Conservation (phyloP, 768 basidiomycete genomes). For the Candolleomyces efflorescens region DNA sequence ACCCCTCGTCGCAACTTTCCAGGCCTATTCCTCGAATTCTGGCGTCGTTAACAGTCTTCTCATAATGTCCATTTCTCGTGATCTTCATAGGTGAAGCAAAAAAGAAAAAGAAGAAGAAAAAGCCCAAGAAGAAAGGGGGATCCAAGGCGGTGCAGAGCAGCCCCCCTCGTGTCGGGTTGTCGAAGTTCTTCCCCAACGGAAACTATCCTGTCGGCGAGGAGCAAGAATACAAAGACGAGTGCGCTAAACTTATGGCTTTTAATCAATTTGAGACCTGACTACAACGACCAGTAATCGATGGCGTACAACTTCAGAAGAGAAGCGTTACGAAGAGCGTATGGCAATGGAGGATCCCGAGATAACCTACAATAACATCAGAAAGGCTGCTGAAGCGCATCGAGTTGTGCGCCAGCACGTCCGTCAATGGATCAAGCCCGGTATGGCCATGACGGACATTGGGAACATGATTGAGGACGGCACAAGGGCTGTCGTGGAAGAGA, state of each 20-base stretch:
- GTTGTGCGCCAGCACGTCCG: constrained; percentile 83
- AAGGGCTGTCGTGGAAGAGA: constrained; percentile 87
- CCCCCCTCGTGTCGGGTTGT: constrained; percentile 85
- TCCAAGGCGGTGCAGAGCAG: constrained; percentile 83
- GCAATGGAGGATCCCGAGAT: constrained; percentile 75
- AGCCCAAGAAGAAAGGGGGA: constrained; percentile 75
- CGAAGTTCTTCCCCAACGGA: constrained; percentile 85
- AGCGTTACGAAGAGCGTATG: constrained; percentile 74
- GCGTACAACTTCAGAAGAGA: constrained; percentile 89
- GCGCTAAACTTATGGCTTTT: constrained; percentile 25
- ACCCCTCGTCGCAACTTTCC: too few species aligned
- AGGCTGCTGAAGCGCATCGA: constrained; percentile 94
- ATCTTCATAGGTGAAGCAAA: constrained; percentile 44
- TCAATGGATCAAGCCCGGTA: constrained; percentile 83
- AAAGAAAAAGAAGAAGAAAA: constrained; percentile 95
- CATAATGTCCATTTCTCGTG: not conserved
- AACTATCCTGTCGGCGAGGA: constrained; percentile 89
- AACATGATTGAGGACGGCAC: constrained; percentile 91
- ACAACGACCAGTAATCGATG: constrained; percentile 63
- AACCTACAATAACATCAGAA: constrained; percentile 87
- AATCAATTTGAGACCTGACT: not conserved
- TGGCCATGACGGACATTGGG: constrained; percentile 92
- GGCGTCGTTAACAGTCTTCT: not conserved
- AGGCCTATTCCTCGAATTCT: not conserved
- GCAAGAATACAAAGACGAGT: constrained; percentile 91